phyloP scores from a whole-genome alignment of 1,284 basidiomycete species.

The Papiliotrema nemorosa region DNA sequence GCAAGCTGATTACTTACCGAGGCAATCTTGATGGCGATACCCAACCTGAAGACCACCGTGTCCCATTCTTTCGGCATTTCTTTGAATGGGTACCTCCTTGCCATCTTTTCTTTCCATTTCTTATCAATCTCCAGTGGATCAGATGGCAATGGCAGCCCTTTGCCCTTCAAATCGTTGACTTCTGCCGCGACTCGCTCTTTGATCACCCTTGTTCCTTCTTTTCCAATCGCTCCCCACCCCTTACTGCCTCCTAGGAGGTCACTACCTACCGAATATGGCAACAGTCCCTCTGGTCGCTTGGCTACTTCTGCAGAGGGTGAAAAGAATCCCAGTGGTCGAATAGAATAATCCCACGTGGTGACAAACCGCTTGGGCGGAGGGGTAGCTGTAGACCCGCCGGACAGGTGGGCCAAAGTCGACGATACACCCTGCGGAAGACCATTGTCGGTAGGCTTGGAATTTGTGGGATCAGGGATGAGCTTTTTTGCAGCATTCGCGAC shows the following conservation, averaged over 20 bases:
- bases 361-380: neutral
- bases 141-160: slow-evolving; percentile 4
- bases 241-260: slow-evolving; percentile 30
- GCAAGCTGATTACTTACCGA: slow-evolving; percentile 21
- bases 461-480: too few species aligned
- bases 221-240: slow-evolving; percentile 28
- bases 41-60: slow-evolving; percentile 22
- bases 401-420: neutral
- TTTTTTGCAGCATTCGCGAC: slow-evolving; percentile 14
- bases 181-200: slow-evolving; percentile 23
- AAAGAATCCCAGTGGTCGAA: slow-evolving; percentile 42
- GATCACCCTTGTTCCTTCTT: slow-evolving; percentile 24
- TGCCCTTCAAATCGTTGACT: slow-evolving; percentile 10
- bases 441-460: slow-evolving; percentile 2
- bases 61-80: slow-evolving; percentile 32
- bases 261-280: slow-evolving; percentile 30
- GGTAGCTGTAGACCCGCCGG: neutral
- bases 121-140: slow-evolving; percentile 10
- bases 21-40: slow-evolving; percentile 29
- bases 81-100: slow-evolving; percentile 25
- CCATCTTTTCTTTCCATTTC: slow-evolving; percentile 32
- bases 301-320: slow-evolving; percentile 17
- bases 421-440: neutral
- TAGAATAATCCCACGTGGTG: slow-evolving; percentile 17
- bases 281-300: slow-evolving; percentile 19